phyloP scores from a whole-genome alignment of 768 basidiomycete genomes.

The Porphyrellus cyaneotinctus region DNA sequence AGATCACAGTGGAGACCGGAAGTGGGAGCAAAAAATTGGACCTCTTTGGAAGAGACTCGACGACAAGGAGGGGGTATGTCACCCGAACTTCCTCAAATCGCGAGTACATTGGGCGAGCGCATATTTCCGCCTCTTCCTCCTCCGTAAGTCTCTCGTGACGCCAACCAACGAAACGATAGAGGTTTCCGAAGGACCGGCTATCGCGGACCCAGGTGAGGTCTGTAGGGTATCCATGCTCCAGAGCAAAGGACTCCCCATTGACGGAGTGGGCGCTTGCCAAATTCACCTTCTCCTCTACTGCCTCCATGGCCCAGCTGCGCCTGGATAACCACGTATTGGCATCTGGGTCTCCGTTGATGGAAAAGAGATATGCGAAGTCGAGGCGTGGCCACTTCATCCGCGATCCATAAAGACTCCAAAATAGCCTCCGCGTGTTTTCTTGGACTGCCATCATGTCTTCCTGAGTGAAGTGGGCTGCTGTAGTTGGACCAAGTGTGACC shows the following conservation, averaged over 20 bases:
- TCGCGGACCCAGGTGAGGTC: constrained; percentile 54
- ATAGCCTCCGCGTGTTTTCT: constrained; percentile 53
- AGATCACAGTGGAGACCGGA: constrained; percentile 15
- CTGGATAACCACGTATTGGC: constrained; percentile 45
- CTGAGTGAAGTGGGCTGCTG: constrained; percentile 12
- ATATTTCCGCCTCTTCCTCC: constrained; percentile 46
- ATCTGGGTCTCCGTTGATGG: constrained; percentile 30
- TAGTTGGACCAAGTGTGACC: constrained; percentile 29
- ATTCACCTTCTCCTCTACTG: neutral
- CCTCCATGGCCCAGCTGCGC: constrained; percentile 42
- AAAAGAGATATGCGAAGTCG: constrained; percentile 64
- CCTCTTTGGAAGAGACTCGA: constrained; percentile 45
- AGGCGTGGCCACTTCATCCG: constrained; percentile 60
- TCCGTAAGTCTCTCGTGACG: constrained; percentile 41
- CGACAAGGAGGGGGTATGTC: constrained; percentile 60
- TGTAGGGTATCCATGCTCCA: constrained; percentile 41
- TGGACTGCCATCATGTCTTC: constrained; percentile 37
- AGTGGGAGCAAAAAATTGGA: constrained; percentile 59
- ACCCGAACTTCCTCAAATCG: constrained; percentile 35
- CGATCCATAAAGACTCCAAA: constrained; percentile 53
- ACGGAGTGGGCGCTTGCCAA: constrained; percentile 19
- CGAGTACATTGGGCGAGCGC: constrained; percentile 31
- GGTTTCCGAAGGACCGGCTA: constrained; percentile 40
- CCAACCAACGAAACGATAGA: constrained; percentile 57
- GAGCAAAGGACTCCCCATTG: constrained; percentile 45